These are phyloP conservation scores for Euphorbia lathyris DNA, from an alignment of 345 rosid genomes.

Conservation along the genomic window DNA sequence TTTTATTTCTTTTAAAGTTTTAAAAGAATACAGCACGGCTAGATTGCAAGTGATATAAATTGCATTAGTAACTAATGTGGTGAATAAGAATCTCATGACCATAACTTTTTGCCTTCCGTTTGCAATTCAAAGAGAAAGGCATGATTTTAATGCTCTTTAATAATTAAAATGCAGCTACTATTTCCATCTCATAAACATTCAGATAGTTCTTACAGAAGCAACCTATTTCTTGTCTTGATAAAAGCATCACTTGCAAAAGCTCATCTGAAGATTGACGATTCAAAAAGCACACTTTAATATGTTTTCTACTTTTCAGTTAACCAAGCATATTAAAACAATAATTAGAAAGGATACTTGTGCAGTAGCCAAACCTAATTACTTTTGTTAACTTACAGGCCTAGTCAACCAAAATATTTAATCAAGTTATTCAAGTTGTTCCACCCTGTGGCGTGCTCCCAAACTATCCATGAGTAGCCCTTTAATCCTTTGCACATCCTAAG, in stretches of 20 bases:
- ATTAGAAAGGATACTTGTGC: not conserved
- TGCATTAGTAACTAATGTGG: not conserved
- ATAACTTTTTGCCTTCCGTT: not conserved
- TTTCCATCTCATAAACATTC: not conserved
- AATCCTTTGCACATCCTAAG: not conserved
- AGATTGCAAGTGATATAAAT: not conserved
- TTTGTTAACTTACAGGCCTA: not conserved
- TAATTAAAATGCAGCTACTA: not conserved
- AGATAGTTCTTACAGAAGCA: not conserved
- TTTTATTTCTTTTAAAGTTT: too few relatives aligned
- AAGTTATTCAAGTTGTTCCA: not conserved
- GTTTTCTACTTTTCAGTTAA: not conserved
- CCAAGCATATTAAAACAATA: not conserved
- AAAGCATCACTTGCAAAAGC: not conserved
- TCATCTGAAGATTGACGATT: not conserved
- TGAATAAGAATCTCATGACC: not conserved
- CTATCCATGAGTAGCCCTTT: not conserved
- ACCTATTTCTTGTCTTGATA: not conserved
- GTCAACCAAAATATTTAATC: not conserved
- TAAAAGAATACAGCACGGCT: not conserved
- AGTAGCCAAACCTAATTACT: not conserved
- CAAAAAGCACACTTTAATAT: not conserved
- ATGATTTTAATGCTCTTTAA: not conserved
- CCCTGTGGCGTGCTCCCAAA: not conserved
- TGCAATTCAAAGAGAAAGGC: not conserved